Conservation (phyloP, 768 basidiomycete genomes). For the Lentinula boryana region DNA sequence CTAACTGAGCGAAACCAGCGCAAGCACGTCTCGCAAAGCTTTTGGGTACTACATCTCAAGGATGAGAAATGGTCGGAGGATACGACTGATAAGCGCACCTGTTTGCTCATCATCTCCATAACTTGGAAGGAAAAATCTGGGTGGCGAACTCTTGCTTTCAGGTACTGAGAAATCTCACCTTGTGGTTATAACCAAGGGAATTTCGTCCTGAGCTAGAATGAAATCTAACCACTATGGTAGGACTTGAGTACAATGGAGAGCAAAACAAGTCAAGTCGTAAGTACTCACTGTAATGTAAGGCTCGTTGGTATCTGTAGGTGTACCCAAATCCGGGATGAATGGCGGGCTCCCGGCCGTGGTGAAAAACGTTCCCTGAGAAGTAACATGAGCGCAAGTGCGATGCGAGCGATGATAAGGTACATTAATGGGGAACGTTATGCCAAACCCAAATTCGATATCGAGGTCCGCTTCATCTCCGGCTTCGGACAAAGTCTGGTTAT, state of each 20-base stretch:
- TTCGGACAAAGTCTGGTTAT: conserved; percentile 44
- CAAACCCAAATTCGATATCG: conserved; percentile 63
- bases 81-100: conserved; percentile 28
- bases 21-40: conserved; percentile 57
- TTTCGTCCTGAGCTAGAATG: conserved; percentile 35
- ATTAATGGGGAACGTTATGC: conserved; percentile 58
- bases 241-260: conserved; percentile 11
- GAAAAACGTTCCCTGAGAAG: conserved; percentile 40
- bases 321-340: conserved; percentile 40
- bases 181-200: conserved; percentile 62
- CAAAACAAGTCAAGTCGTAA: background rate
- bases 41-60: conserved; percentile 39
- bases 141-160: background rate
- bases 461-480: conserved; percentile 64
- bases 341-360: conserved; percentile 60
- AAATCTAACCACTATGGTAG: conserved; percentile 53
- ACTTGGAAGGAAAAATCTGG: conserved; percentile 19
- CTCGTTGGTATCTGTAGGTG: conserved; percentile 39
- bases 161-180: background rate
- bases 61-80: background rate
- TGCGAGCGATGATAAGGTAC: conserved; percentile 4
- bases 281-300: conserved; percentile 36
- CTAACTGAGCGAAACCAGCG: conserved; percentile 55
- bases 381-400: background rate
- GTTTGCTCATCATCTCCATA: conserved; percentile 73